A percentile compares a stretch with the other conserved stretches of the same genome.
phyloP scores from a whole-genome alignment of 805 yeast genomes.

The Zygosaccharomyces bailii region DNA sequence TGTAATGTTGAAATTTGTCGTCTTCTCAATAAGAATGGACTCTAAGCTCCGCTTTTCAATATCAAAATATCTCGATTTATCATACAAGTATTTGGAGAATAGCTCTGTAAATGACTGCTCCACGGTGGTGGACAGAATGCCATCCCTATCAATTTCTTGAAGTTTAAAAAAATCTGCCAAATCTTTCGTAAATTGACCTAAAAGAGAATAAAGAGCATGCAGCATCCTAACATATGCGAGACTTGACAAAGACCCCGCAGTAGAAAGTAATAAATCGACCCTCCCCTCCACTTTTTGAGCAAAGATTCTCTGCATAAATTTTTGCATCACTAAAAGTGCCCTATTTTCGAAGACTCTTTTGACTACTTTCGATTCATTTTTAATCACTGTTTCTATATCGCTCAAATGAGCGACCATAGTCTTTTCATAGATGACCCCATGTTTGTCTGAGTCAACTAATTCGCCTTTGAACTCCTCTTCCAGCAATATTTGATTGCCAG shows the following conservation, averaged over 20 bases:
- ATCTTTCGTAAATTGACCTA: slow-evolving; percentile 59
- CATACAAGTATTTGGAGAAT: slow-evolving; percentile 65
- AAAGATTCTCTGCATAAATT: slow-evolving; percentile 71
- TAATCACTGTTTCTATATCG: slow-evolving; percentile 55
- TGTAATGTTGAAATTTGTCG: slow-evolving; percentile 32
- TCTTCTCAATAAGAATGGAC: slow-evolving; percentile 32
- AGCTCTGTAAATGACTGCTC: slow-evolving; percentile 73
- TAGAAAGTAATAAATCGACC: slow-evolving; percentile 55
- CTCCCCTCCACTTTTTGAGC: slow-evolving; percentile 64
- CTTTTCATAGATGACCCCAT: slow-evolving; percentile 47
- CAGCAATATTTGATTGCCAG: slow-evolving; percentile 31
- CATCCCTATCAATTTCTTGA: slow-evolving; percentile 44
- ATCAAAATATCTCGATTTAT: slow-evolving; percentile 60
- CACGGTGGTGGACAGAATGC: slow-evolving; percentile 43
- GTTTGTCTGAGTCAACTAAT: slow-evolving; percentile 56
- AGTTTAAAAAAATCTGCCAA: slow-evolving; percentile 57
- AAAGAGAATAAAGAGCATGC: slow-evolving; percentile 58
- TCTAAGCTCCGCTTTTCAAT: slow-evolving; percentile 68
- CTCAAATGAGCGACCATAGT: slow-evolving; percentile 51
- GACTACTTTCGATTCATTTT: slow-evolving; percentile 70
- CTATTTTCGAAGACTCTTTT: slow-evolving; percentile 71
- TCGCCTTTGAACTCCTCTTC: slow-evolving; percentile 55
- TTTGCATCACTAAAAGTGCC: slow-evolving; percentile 55
- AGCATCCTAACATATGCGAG: slow-evolving; percentile 74
- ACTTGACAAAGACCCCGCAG: slow-evolving; percentile 58